Conservation (phyloP, 768 basidiomycete species). For the Lactifluus echinatus region DNA sequence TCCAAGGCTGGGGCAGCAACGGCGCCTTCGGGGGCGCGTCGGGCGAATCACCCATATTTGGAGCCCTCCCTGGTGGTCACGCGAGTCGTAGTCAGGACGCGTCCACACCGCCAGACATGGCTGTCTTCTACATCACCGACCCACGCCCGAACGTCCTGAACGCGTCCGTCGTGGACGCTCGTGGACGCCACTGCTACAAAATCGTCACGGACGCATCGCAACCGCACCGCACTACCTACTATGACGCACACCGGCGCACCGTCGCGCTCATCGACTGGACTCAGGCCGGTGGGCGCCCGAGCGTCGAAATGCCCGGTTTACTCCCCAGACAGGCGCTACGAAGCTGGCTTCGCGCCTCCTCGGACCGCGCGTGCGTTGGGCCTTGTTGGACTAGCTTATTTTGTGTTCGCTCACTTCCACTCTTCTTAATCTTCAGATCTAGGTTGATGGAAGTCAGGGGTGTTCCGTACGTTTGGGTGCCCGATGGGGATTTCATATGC, state of each 20-base stretch:
- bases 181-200: slow-evolving; percentile 5
- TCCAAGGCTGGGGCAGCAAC: slow-evolving; percentile 17
- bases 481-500: slow-evolving; percentile 15
- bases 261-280: slow-evolving; percentile 18
- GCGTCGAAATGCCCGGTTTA: slow-evolving; percentile 19
- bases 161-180: slow-evolving; percentile 17
- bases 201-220: slow-evolving; percentile 17
- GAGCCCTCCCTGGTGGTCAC: slow-evolving; percentile 13
- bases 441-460: slow-evolving; percentile 19
- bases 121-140: slow-evolving; percentile 11
- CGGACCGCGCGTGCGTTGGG: slow-evolving; percentile 14
- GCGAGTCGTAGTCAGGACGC: not conserved
- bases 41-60: slow-evolving; percentile 7
- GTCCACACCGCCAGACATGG: not conserved
- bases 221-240: slow-evolving; percentile 11
- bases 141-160: slow-evolving; percentile 19
- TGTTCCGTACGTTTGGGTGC: slow-evolving; percentile 16
- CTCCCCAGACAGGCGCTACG: slow-evolving; percentile 9
- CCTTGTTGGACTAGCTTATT: too few relatives aligned
- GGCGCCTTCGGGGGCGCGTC: not conserved
- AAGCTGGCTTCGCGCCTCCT: slow-evolving; percentile 14
- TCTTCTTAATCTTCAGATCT: not conserved
- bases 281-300: not conserved
- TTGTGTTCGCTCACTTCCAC: too few relatives aligned
- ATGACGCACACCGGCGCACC: slow-evolving; percentile 14